phyloP scores from a whole-genome alignment of 805 yeast species.

The Candida ponderosae region DNA sequence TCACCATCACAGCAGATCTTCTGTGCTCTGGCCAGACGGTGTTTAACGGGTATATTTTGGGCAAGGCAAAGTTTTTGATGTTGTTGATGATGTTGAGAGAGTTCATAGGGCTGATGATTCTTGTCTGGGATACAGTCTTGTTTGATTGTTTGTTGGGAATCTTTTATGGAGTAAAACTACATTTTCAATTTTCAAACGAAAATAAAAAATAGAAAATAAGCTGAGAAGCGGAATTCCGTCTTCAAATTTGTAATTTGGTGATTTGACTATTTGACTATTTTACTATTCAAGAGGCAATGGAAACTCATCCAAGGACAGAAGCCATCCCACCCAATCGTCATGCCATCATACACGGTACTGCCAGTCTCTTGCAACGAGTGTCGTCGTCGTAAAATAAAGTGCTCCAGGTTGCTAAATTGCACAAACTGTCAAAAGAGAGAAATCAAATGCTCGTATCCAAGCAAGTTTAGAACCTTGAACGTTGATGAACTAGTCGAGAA shows the following conservation, averaged over 20 bases:
- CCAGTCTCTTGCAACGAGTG: slow-evolving; percentile 20
- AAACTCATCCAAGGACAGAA: not conserved
- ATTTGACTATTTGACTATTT: too few relatives aligned
- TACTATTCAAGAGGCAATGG: too few relatives aligned
- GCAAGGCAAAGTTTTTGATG: slow-evolving; percentile 9
- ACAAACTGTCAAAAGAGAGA: slow-evolving; percentile 8
- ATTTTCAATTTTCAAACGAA: too few relatives aligned
- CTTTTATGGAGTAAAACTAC: too few relatives aligned
- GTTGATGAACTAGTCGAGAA: slow-evolving; percentile 6
- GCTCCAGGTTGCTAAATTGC: slow-evolving; percentile 13
- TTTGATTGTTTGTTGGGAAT: too few relatives aligned
- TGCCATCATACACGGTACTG: too few relatives aligned
- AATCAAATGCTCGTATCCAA: slow-evolving; percentile 13
- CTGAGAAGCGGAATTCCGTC: too few relatives aligned
- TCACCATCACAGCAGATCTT: slow-evolving; percentile 71
- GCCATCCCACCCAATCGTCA: too few relatives aligned
- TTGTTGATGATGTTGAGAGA: slow-evolving; percentile 10
- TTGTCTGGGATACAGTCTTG: too few relatives aligned
- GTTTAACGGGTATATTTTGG: slow-evolving; percentile 17
- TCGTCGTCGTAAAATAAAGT: slow-evolving; percentile 18
- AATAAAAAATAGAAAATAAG: too few relatives aligned
- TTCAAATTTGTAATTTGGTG: too few relatives aligned
- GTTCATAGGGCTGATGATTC: not conserved
- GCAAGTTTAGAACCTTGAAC: slow-evolving; percentile 15
- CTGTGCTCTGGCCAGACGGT: slow-evolving; percentile 68